Percentiles rank a stretch among this genome's conserved stretches.
Conservation (phyloP, 352 stramenopile species). For the Phytophthora litchii region DNA sequence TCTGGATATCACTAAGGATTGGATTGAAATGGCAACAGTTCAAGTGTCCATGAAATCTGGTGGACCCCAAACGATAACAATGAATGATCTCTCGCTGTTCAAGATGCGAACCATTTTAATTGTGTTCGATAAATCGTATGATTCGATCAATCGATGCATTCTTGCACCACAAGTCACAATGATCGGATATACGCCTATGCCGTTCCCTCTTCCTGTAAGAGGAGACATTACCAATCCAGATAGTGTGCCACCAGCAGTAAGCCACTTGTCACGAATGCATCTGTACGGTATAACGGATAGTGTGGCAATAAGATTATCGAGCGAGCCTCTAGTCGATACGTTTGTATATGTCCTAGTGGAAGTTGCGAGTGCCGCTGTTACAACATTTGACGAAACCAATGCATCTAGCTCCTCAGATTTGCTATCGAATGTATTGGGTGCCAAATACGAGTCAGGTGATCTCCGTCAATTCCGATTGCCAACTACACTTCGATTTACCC, state of each 20-base stretch:
- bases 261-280: slow-evolving; percentile 66
- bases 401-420: slow-evolving; percentile 13
- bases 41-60: slow-evolving; percentile 55
- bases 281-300: slow-evolving; percentile 34
- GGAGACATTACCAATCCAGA: slow-evolving; percentile 45
- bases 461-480: slow-evolving; percentile 38
- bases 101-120: slow-evolving; percentile 40
- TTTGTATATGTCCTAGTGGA: slow-evolving; percentile 45
- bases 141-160: slow-evolving; percentile 47
- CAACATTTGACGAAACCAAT: slow-evolving; percentile 52
- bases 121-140: slow-evolving; percentile 63
- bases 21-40: slow-evolving; percentile 42
- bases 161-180: slow-evolving; percentile 43
- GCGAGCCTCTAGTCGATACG: slow-evolving; percentile 58
- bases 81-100: slow-evolving; percentile 34
- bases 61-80: slow-evolving; percentile 38
- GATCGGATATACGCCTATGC: slow-evolving; percentile 41
- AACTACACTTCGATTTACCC: slow-evolving; percentile 56
- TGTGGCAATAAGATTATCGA: slow-evolving; percentile 53
- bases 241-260: slow-evolving; percentile 39
- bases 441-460: slow-evolving; percentile 50
- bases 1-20: slow-evolving; percentile 41
- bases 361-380: slow-evolving; percentile 29
- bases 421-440: slow-evolving; percentile 34
- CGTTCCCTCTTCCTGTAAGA: slow-evolving; percentile 53